phyloP scores from a whole-genome alignment of 805 yeast genomes.

The Naumovozyma castellii region DNA sequence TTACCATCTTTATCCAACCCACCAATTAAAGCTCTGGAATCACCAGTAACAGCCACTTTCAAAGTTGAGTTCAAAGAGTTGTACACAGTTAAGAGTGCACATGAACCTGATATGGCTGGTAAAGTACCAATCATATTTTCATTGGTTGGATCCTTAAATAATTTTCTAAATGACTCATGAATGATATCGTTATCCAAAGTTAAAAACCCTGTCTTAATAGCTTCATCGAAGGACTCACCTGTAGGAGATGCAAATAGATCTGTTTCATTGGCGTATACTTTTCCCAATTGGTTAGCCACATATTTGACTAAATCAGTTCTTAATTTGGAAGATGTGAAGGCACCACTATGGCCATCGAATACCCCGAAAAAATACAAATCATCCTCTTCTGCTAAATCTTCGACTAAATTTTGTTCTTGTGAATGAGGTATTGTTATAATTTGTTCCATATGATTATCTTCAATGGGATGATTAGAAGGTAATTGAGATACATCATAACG shows the following conservation, averaged over 20 bases:
- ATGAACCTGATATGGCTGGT: constrained; percentile 94
- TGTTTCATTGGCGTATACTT: constrained; percentile 39
- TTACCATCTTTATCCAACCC: constrained; percentile 50
- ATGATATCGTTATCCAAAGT: constrained; percentile 83
- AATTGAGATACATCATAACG: constrained; percentile 86
- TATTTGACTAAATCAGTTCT: constrained; percentile 67
- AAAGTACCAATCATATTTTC: constrained; percentile 53
- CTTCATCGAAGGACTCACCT: constrained; percentile 63
- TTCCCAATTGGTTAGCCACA: constrained; percentile 69
- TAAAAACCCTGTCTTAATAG: constrained; percentile 71
- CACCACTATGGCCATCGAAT: constrained; percentile 96
- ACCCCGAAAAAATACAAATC: constrained; percentile 96
- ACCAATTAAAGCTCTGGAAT: constrained; percentile 85
- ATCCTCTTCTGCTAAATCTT: constrained; percentile 29
- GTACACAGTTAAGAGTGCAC: constrained; percentile 81
- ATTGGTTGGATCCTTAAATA: constrained; percentile 53
- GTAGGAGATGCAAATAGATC: constrained; percentile 35
- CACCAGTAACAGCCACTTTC: constrained; percentile 93
- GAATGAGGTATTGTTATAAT: constrained; percentile 59
- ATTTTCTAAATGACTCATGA: constrained; percentile 55
- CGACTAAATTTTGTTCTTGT: constrained; percentile 13
- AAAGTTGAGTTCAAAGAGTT: constrained; percentile 64
- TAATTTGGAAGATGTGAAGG: constrained; percentile 82
- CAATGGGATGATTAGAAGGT: constrained; percentile 87
- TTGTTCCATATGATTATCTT: constrained; percentile 84